Evolutionary conservation across 371 early-diverging fungal genomes (phyloP).

Genomic region (Spiromyces aspiralis): DNA sequence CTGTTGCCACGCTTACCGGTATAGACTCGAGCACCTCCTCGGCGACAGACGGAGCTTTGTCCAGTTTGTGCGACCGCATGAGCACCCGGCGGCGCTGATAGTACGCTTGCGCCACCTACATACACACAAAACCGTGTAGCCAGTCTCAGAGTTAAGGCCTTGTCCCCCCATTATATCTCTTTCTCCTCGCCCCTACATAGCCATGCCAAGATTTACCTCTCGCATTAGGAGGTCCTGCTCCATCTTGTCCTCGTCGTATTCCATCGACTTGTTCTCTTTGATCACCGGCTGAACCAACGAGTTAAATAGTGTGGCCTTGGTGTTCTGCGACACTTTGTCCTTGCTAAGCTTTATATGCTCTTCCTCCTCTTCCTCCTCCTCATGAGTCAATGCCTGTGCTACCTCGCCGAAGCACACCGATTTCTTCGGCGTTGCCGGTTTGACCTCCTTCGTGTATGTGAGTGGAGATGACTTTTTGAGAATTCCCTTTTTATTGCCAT

Average conservation of each 20-base stretch:
- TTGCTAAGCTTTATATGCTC: conserved; percentile 15
- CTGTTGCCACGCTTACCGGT: background rate
- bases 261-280: background rate
- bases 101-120: background rate
- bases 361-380: conserved; percentile 2
- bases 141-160: background rate
- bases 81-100: background rate
- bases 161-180: background rate
- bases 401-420: too few species aligned
- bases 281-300: conserved; percentile 30
- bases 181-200: background rate
- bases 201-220: background rate
- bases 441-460: too few species aligned
- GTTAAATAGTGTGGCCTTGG: conserved; percentile 23
- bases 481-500: too few species aligned
- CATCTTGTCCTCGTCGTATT: background rate
- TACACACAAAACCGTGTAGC: too few species aligned
- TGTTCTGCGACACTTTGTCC: conserved; percentile 17
- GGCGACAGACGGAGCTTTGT: background rate
- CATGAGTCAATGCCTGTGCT: too few species aligned
- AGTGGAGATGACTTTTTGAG: too few species aligned
- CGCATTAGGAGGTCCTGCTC: background rate
- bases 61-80: background rate
- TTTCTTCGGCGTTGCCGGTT: too few species aligned
- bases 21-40: background rate